Conservation (phyloP, 257 asterid genomes). For the Cynanchum wilfordii region DNA sequence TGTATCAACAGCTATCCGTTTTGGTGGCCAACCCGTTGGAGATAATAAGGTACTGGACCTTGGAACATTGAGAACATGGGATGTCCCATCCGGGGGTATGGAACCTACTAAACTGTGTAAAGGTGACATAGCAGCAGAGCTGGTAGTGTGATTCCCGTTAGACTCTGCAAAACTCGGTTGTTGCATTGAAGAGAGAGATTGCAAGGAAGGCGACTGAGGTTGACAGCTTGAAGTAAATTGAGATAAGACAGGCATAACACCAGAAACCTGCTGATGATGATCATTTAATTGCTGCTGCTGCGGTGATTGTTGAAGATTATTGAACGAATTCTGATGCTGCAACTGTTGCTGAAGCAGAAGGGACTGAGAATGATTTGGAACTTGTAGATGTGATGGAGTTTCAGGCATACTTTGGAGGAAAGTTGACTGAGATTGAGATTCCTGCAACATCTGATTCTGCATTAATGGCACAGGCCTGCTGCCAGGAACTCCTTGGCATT, state of each 20-base stretch:
- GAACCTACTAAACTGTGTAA: conserved; percentile 49
- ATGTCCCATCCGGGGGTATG: conserved; percentile 39
- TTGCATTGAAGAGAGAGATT: conserved; percentile 36
- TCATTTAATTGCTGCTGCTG: conserved; percentile 30
- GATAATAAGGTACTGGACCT: conserved; percentile 39
- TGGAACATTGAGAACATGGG: conserved; percentile 36
- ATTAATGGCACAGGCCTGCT: conserved; percentile 22
- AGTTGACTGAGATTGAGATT: conserved; percentile 33
- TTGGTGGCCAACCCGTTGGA: conserved; percentile 52
- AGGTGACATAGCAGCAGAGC: conserved; percentile 35
- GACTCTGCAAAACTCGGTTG: conserved; percentile 35
- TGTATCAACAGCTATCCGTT: conserved; percentile 58
- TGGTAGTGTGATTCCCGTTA: conserved; percentile 26
- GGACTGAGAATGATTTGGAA: conserved; percentile 28
- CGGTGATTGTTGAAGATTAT: conserved; percentile 33
- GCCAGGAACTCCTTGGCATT: conserved; percentile 27
- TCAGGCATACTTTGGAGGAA: conserved; percentile 34
- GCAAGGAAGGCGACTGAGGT: conserved; percentile 30
- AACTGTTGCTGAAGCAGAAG: conserved; percentile 44
- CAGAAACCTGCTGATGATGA: conserved; percentile 37
- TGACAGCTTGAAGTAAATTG: conserved; percentile 41
- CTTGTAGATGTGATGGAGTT: conserved; percentile 28
- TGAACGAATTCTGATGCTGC: conserved; percentile 48
- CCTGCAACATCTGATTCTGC: conserved; percentile 43
- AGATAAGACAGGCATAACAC: conserved; percentile 26